phyloP scores from a whole-genome alignment of 1,284 basidiomycete genomes.

The Termitomyces sp. region DNA sequence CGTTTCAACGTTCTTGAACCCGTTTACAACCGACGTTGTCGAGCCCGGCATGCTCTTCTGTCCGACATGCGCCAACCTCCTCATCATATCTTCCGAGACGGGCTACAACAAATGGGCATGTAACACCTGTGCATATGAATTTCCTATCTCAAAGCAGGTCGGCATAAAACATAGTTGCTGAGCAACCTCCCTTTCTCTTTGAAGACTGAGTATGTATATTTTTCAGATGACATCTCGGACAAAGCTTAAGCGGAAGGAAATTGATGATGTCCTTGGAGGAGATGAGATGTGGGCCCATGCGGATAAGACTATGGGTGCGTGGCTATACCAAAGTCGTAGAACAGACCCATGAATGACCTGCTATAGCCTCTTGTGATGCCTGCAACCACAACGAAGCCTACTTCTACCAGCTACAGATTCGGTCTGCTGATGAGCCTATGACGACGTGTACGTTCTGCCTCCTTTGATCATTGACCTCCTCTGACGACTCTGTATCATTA shows the following conservation, averaged over 20 bases:
- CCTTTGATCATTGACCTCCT: slow-evolving; percentile 5
- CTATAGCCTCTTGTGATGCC: slow-evolving; percentile 79
- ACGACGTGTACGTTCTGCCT: slow-evolving; percentile 76
- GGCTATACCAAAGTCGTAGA: not conserved
- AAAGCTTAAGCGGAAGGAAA: slow-evolving; percentile 77
- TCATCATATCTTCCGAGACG: slow-evolving; percentile 75
- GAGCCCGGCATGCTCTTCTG: slow-evolving; percentile 77
- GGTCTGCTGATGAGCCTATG: slow-evolving; percentile 96
- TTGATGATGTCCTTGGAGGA: slow-evolving; percentile 92
- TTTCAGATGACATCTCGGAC: slow-evolving; percentile 83
- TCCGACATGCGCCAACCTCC: slow-evolving; percentile 89
- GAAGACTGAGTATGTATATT: not conserved
- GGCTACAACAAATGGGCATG: slow-evolving; percentile 90
- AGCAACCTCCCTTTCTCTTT: not conserved
- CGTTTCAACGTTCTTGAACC: not conserved
- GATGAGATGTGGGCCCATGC: slow-evolving; percentile 96
- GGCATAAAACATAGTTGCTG: not conserved
- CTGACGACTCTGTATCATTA: slow-evolving; percentile 19
- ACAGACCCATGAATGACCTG: not conserved
- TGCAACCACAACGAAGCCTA: slow-evolving; percentile 89
- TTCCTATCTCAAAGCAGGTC: slow-evolving; percentile 82
- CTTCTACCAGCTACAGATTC: slow-evolving; percentile 94
- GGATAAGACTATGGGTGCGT: slow-evolving; percentile 71
- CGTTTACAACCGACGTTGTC: not conserved
- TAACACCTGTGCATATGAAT: slow-evolving; percentile 93